Evolutionary conservation across 345 rosid genomes (phyloP).

Genomic region (Geranium brycei): DNA sequence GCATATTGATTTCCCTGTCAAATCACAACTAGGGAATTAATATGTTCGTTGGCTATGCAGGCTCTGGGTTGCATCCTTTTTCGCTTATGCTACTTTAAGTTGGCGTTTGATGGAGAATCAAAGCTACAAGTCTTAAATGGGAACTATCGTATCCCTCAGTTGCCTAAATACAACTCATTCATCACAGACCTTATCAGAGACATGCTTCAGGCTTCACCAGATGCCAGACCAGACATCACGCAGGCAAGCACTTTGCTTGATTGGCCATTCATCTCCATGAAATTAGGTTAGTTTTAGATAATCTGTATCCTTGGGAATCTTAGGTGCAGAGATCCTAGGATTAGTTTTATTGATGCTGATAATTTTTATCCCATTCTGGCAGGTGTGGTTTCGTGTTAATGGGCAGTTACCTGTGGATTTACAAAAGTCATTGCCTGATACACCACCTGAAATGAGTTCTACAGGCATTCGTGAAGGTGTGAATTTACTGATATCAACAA

Average conservation of each 20-base stretch:
- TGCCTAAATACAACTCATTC: constrained; percentile 57
- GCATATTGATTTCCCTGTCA: background rate
- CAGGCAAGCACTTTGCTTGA: constrained; percentile 86
- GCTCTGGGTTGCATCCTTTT: constrained; percentile 97
- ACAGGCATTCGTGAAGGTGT: constrained; percentile 40
- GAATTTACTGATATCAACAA: background rate
- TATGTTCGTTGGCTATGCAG: constrained; percentile 27
- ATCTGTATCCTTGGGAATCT: constrained; percentile 17
- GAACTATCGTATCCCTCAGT: constrained; percentile 78
- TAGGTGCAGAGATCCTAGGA: constrained; percentile 27
- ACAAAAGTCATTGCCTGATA: constrained; percentile 85
- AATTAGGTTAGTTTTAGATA: constrained; percentile 67
- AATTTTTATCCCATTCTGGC: constrained; percentile 31
- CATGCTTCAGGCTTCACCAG: constrained; percentile 88
- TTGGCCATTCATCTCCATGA: constrained; percentile 59
- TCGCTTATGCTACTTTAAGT: constrained; percentile 84
- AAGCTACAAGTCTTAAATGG: constrained; percentile 89
- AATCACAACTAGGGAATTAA: background rate
- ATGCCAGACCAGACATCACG: constrained; percentile 92
- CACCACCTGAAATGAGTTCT: constrained; percentile 56
- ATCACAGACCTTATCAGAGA: constrained; percentile 64
- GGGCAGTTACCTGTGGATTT: constrained; percentile 58
- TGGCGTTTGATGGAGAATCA: constrained; percentile 97
- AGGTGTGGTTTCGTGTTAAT: constrained; percentile 97
- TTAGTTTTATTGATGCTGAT: constrained; percentile 35